Evolutionary conservation across 2,329 filamentous ascomycete genomes (phyloP).

Genomic region (Pseudogymnoascus sp.): DNA sequence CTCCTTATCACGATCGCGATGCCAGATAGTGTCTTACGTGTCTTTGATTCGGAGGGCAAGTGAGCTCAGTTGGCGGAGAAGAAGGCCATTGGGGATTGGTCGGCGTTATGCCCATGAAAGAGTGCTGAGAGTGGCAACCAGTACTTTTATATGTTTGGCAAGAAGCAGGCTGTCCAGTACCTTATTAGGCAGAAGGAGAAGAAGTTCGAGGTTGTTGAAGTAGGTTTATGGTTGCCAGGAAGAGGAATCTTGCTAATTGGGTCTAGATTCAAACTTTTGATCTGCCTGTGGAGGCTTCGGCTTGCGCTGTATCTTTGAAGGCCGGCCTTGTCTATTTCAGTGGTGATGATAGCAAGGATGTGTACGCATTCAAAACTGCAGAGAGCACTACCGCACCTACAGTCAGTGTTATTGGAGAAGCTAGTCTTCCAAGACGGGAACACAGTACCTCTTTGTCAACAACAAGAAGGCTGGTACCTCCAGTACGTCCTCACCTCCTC

Average conservation of each 20-base stretch:
- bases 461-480: constrained; percentile 43
- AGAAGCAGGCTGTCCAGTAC: constrained; percentile 32
- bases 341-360: constrained; percentile 29
- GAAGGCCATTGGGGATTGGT: constrained; percentile 38
- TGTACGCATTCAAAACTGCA: constrained; percentile 33
- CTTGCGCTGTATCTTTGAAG: constrained; percentile 33
- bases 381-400: constrained; percentile 33
- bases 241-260: constrained; percentile 25
- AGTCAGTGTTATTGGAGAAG: constrained; percentile 31
- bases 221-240: neutral
- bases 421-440: constrained; percentile 33
- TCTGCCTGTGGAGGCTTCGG: constrained; percentile 33
- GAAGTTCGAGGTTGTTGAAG: neutral
- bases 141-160: constrained; percentile 40
- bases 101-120: constrained; percentile 38
- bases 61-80: constrained; percentile 28
- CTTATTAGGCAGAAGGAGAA: constrained; percentile 28
- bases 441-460: constrained; percentile 47
- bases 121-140: constrained; percentile 31
- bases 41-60: constrained; percentile 35
- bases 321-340: constrained; percentile 34
- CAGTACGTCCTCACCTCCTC: constrained; percentile 41
- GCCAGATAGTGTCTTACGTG: constrained; percentile 33
- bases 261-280: constrained; percentile 38
- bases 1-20: constrained; percentile 30